phyloP scores from a whole-genome alignment of 192 early-diverging fungal genomes.

The Rhizophagus clarus region DNA sequence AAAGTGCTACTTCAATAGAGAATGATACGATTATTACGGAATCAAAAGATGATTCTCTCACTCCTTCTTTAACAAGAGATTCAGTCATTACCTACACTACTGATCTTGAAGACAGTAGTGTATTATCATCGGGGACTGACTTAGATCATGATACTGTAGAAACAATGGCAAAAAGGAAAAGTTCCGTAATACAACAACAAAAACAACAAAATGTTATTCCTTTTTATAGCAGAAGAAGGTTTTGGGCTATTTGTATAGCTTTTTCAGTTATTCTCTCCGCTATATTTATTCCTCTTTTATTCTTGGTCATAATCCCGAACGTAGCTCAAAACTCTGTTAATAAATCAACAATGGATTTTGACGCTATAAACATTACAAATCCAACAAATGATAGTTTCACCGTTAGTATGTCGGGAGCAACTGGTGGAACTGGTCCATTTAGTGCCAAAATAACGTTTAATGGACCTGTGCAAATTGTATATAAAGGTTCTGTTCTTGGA shows the following conservation, averaged over 20 bases:
- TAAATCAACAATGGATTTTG: conserved; percentile 41
- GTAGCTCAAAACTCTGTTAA: conserved; percentile 53
- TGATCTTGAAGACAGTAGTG: background rate
- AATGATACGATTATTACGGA: background rate
- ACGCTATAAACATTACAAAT: conserved; percentile 44
- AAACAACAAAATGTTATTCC: background rate
- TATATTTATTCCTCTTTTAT: conserved; percentile 47
- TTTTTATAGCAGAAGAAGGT: conserved; percentile 49
- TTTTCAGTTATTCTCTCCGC: conserved; percentile 39
- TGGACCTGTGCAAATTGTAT: conserved; percentile 33
- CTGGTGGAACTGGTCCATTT: conserved; percentile 56
- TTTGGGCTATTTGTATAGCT: conserved; percentile 49
- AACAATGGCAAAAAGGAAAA: too few relatives aligned
- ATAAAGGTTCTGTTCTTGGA: background rate
- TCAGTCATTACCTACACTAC: conserved; percentile 3
- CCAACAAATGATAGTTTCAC: conserved; percentile 40
- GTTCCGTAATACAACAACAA: background rate
- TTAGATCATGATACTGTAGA: too few relatives aligned
- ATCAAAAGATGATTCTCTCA: background rate
- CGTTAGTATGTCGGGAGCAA: conserved; percentile 42
- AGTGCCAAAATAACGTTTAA: conserved; percentile 49
- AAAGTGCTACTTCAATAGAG: background rate
- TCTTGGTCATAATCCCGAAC: conserved; percentile 57
- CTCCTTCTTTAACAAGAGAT: background rate
- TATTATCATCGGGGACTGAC: background rate